These are phyloP conservation scores for Ascochyta clinopodiicola DNA, from an alignment of 2,329 filamentous ascomycete species.

Conservation along the genomic window DNA sequence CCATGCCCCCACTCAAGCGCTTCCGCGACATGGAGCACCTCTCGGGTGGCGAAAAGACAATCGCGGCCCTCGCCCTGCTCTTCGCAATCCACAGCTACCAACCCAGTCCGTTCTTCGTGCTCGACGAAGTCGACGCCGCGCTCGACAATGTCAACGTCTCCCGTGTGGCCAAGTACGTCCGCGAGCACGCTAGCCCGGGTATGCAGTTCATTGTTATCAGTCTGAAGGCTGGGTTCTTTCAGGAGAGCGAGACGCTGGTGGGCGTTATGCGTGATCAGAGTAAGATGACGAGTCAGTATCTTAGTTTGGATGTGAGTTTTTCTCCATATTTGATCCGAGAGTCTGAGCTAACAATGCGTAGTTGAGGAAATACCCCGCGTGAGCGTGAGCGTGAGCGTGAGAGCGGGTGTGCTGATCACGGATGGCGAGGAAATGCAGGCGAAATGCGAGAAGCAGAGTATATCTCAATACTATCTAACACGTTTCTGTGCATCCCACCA, in stretches of 20 bases:
- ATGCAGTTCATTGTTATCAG: slow-evolving; percentile 99
- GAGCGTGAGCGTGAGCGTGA: too few species aligned
- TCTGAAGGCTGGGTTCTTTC: slow-evolving; percentile 93
- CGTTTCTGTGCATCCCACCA: too few species aligned
- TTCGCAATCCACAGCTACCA: slow-evolving; percentile 98
- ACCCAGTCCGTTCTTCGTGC: slow-evolving; percentile 94
- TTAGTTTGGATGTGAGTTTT: slow-evolving; percentile 90
- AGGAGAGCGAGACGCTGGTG: slow-evolving; percentile 93
- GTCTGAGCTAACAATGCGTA: too few species aligned
- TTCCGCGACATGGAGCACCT: slow-evolving; percentile 99
- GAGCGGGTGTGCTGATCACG: too few species aligned
- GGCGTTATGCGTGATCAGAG: slow-evolving; percentile 95
- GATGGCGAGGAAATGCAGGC: too few species aligned
- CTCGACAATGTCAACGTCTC: slow-evolving; percentile 98
- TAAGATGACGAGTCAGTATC: slow-evolving; percentile 86
- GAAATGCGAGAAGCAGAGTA: too few species aligned
- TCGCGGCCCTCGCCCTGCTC: slow-evolving; percentile 93
- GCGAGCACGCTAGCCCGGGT: slow-evolving; percentile 89
- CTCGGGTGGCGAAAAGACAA: slow-evolving; percentile 97
- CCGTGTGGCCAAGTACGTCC: slow-evolving; percentile 95
- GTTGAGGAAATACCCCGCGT: too few species aligned
- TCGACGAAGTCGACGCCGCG: slow-evolving; percentile 97
- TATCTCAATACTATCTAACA: too few species aligned
- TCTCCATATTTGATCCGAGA: not conserved
- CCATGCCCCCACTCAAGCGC: slow-evolving; percentile 96